Base-by-base conservation (phyloP, 495 filamentous ascomycete species). In the Aspergillus incahuasiensis region DNA sequence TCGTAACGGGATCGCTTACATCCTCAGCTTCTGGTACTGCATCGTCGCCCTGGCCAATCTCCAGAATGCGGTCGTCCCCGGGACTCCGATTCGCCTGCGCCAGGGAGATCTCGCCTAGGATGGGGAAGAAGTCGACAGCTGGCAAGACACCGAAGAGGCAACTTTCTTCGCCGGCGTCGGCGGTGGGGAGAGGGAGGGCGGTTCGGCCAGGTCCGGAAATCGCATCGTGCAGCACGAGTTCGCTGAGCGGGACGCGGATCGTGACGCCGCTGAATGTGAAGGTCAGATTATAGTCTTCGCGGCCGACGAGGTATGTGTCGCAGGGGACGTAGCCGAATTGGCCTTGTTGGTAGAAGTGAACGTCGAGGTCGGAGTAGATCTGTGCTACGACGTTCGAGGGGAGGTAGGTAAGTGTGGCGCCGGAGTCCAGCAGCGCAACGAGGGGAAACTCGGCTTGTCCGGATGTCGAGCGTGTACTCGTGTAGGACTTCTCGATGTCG, bases 71-170 rank as follows among this genome's bases (percentile, higher is more conserved):
- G 18, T 79, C 77, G 11, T 74, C 61, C 0, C 85, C 87, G 3
- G 81, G 73, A 67, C 91, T 87, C 68, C 89, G 91, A 56, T 81
- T 84, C 0, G 90, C 90, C 64, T 88, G 84, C 3, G 89, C 91
- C 48, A 96, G 73, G 1, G 66, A 69, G 57, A 95, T 89, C 71
- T 89, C 91, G 21, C 91, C 91, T 20, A 96, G 72, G 3, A 95
- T 84, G 39, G 79, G 80, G 15, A 82, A 82, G 41, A 81, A 80
- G 13, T 69, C 59, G 12, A 57, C 42, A 11, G 80, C 82, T 8
- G 83, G 80, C 15, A 83, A 70, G 56, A 96, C 79, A 49, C 88
- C 88, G 61, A 89, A 86, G 32, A 84, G 68, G 52, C 87, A 90
- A 38, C 81, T 74, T 0, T 50, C 9, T 22, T 57, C 48, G 54